Conservation (phyloP, 495 filamentous ascomycete genomes). For the Thermochaetoides thermophila region DNA sequence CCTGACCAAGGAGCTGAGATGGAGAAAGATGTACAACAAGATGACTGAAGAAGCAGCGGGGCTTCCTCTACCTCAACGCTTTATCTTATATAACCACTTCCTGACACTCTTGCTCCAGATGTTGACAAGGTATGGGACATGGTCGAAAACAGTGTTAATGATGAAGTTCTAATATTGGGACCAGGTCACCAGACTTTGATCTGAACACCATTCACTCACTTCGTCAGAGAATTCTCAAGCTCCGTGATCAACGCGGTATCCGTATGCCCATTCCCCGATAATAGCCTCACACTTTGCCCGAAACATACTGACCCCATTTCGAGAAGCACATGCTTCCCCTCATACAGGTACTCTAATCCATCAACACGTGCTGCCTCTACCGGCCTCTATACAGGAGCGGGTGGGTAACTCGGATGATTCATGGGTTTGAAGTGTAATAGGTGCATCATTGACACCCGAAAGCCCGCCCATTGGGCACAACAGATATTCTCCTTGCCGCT, state of each 20-base stretch:
- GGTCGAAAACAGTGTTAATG: too few relatives aligned
- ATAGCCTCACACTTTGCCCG: too few relatives aligned
- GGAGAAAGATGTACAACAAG: constrained; percentile 39
- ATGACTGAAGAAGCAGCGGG: constrained; percentile 34
- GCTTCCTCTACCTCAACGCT: constrained; percentile 33
- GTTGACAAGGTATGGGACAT: constrained; percentile 31
- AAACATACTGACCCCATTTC: too few relatives aligned
- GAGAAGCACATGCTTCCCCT: background rate
- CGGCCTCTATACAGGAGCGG: constrained; percentile 15
- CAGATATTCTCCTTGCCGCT: constrained; percentile 40
- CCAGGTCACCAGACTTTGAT: constrained; percentile 37
- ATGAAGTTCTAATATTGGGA: constrained; percentile 7
- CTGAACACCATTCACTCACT: constrained; percentile 35
- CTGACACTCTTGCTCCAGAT: constrained; percentile 32
- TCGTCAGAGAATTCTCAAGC: constrained; percentile 27
- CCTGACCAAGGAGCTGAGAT: constrained; percentile 28
- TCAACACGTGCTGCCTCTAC: constrained; percentile 14
- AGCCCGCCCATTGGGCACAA: constrained; percentile 34
- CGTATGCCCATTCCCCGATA: constrained; percentile 25
- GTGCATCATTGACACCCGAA: too few relatives aligned
- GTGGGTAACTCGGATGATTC: too few relatives aligned
- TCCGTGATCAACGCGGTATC: constrained; percentile 32
- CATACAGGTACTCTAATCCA: constrained; percentile 16
- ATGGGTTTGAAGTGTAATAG: too few relatives aligned
- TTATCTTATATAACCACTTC: constrained; percentile 38